Percentiles rank a stretch among this genome's conserved stretches.
Evolutionary conservation across 1,284 basidiomycete species (phyloP).

Genomic region (Boletus chippewaensis): DNA sequence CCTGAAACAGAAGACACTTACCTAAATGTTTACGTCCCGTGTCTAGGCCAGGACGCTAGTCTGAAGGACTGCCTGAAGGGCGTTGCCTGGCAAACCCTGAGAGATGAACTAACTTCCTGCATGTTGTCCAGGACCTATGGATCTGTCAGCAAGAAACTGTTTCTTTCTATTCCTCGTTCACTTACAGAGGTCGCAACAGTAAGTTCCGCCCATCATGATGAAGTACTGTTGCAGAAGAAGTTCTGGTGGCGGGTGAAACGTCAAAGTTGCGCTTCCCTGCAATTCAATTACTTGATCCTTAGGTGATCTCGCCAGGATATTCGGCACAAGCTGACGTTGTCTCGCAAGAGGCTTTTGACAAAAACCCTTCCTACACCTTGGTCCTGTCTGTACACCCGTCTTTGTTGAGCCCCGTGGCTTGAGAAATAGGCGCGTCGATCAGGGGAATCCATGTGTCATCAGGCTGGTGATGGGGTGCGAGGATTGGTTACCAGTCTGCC

Average conservation of each 20-base stretch:
- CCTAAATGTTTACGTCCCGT: not conserved
- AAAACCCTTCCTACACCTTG: conserved; percentile 3
- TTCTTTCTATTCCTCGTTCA: conserved; percentile 3
- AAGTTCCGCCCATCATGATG: not conserved
- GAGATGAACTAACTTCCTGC: conserved; percentile 4
- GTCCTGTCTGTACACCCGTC: conserved; percentile 2
- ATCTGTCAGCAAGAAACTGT: conserved; percentile 6
- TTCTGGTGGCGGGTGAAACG: conserved; percentile 8
- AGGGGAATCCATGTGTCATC: conserved; percentile 10
- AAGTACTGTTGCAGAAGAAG: conserved; percentile 7
- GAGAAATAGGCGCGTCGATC: conserved; percentile 4
- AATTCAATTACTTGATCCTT: conserved; percentile 19
- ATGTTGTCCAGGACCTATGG: not conserved
- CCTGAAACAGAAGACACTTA: conserved; percentile 4
- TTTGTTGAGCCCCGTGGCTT: conserved; percentile 4
- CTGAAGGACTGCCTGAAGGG: conserved; percentile 6
- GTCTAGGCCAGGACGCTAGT: not conserved
- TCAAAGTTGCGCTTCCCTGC: conserved; percentile 17
- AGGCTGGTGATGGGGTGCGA: conserved; percentile 11
- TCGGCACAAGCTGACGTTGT: conserved; percentile 19
- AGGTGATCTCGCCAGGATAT: conserved; percentile 13
- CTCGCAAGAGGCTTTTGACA: conserved; percentile 9
- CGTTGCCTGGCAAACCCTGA: not conserved
- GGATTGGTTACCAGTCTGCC: conserved; percentile 9
- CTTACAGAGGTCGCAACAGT: conserved; percentile 7